These are phyloP conservation scores for Diversispora eburnea DNA, from an alignment of 192 early-diverging fungal species.

Conservation along the genomic window DNA sequence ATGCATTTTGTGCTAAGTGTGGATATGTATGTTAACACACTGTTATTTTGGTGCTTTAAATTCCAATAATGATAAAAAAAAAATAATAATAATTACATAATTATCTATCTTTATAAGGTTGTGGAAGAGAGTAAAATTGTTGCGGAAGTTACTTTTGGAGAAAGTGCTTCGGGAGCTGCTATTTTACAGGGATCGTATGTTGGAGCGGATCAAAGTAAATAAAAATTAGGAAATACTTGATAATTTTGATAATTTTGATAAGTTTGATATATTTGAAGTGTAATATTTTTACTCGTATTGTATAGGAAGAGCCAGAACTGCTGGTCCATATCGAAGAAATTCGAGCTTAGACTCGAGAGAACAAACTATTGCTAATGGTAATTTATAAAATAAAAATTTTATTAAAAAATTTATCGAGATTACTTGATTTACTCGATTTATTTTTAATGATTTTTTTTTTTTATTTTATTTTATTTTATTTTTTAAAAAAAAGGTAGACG, in stretches of 20 bases:
- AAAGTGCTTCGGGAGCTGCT: slow-evolving; percentile 81
- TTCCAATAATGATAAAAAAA: neutral
- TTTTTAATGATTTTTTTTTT: neutral
- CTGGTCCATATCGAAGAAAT: slow-evolving; percentile 44
- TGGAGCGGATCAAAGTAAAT: slow-evolving; percentile 56
- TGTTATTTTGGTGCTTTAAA: neutral
- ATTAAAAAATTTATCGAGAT: too few relatives aligned
- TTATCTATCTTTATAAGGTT: slow-evolving; percentile 52
- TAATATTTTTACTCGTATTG: neutral
- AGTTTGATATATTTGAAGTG: neutral
- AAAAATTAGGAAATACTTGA: neutral
- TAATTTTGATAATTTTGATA: neutral
- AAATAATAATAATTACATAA: neutral
- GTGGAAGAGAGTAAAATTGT: slow-evolving; percentile 92
- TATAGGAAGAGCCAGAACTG: slow-evolving; percentile 40
- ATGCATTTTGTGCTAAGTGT: slow-evolving; percentile 64
- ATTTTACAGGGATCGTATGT: slow-evolving; percentile 73
- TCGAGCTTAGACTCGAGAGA: slow-evolving; percentile 64
- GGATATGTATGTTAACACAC: slow-evolving; percentile 43
- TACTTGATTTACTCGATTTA: neutral
- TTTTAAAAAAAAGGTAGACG: slow-evolving; percentile 50
- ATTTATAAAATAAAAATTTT: neutral
- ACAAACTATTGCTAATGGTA: slow-evolving; percentile 60
- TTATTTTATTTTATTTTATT: too few relatives aligned
- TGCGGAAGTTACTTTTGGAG: slow-evolving; percentile 86